These are phyloP conservation scores for Fusarium abutilonis DNA, from an alignment of 2,329 filamentous ascomycete species.

Conservation along the genomic window DNA sequence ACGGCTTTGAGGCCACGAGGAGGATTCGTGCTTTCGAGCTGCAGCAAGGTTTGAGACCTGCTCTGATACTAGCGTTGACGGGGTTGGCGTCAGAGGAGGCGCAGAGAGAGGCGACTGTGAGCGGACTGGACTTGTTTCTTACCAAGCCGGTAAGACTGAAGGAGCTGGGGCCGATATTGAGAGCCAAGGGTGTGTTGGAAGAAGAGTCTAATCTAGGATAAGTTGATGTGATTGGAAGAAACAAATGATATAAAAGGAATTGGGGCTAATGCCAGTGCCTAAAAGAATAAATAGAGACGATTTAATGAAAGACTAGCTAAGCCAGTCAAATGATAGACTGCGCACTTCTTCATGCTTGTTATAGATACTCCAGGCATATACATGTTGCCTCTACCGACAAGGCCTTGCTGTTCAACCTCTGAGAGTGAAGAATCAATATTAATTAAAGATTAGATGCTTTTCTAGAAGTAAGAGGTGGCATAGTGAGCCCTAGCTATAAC, in stretches of 20 bases:
- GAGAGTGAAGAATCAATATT: too few species aligned
- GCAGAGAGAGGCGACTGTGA: conserved; percentile 63
- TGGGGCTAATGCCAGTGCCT: background rate
- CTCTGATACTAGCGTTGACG: conserved; percentile 62
- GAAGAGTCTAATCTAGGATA: conserved; percentile 24
- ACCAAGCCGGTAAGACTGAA: conserved; percentile 63
- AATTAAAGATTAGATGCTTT: too few species aligned
- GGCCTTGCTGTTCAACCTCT: too few species aligned
- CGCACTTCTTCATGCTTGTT: too few species aligned
- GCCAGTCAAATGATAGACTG: too few species aligned
- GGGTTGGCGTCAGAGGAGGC: conserved; percentile 61
- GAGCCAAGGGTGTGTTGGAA: conserved; percentile 28
- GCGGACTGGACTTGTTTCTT: conserved; percentile 64
- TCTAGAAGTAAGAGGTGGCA: too few species aligned
- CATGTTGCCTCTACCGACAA: too few species aligned
- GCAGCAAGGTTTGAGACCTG: conserved; percentile 52
- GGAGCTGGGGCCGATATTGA: conserved; percentile 46
- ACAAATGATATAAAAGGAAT: background rate
- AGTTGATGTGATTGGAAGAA: background rate
- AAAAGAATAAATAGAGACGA: background rate
- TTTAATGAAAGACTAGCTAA: background rate
- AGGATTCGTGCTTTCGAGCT: conserved; percentile 62
- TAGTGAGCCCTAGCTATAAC: too few species aligned
- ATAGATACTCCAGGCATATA: too few species aligned
- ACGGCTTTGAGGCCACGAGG: conserved; percentile 61